These are phyloP conservation scores for Phytophthora cryptogea DNA, from an alignment of 352 stramenopile species.

Conservation along the genomic window DNA sequence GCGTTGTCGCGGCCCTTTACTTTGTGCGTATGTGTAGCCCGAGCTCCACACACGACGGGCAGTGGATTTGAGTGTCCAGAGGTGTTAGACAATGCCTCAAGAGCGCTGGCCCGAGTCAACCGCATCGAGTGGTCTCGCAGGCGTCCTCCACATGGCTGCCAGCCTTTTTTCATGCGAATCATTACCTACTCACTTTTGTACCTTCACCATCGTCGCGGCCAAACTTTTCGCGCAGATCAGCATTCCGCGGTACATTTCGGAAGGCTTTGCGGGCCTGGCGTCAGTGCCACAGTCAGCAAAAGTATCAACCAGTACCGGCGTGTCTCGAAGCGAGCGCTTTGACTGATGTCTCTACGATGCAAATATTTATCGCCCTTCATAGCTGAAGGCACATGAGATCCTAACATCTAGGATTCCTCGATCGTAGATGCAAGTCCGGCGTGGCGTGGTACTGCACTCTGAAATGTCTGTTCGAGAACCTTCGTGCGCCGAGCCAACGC, in stretches of 20 bases:
- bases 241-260: slow-evolving; percentile 4
- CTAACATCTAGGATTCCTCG: background rate
- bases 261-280: slow-evolving; percentile 12
- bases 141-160: slow-evolving; percentile 3
- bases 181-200: slow-evolving; percentile 7
- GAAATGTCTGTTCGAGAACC: slow-evolving; percentile 1
- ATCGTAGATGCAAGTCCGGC: slow-evolving; percentile 9
- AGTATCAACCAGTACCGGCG: background rate
- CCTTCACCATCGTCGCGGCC: slow-evolving; percentile 5
- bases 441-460: slow-evolving; percentile 11
- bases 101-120: slow-evolving; percentile 12
- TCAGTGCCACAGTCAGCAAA: slow-evolving; percentile 12
- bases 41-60: slow-evolving; percentile 14
- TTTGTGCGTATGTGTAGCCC: background rate
- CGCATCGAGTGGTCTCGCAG: slow-evolving; percentile 8
- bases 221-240: slow-evolving; percentile 13
- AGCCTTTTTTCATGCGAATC: slow-evolving; percentile 6
- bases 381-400: background rate
- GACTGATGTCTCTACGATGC: slow-evolving; percentile 5
- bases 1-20: background rate
- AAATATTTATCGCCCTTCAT: slow-evolving; percentile 15
- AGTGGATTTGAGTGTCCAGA: slow-evolving; percentile 3
- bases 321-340: slow-evolving; percentile 18
- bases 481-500: slow-evolving; percentile 16
- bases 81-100: slow-evolving; percentile 13